These are phyloP conservation scores for Saccharum hybrid DNA, from an alignment of 202 grass and related monocot genomes.

Conservation along the genomic window DNA sequence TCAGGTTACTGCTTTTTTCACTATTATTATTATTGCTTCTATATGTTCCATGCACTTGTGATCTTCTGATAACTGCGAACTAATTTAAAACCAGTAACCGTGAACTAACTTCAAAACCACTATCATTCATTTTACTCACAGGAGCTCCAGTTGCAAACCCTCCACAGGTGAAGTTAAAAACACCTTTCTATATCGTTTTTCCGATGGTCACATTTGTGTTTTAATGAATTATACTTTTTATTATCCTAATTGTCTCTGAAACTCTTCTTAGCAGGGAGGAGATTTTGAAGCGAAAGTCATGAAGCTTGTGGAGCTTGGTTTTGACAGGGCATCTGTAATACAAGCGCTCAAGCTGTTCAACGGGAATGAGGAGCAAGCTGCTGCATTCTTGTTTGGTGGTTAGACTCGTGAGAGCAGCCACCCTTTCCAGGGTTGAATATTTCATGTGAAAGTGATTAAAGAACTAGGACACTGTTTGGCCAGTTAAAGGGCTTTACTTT, in stretches of 20 bases:
- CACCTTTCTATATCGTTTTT: neutral
- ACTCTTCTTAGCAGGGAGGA: slow-evolving; percentile 54
- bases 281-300: slow-evolving; percentile 78
- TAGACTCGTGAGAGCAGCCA: slow-evolving; percentile 20
- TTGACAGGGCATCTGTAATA: slow-evolving; percentile 71
- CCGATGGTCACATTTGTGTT: neutral
- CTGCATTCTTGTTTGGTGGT: slow-evolving; percentile 77
- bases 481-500: slow-evolving; percentile 31
- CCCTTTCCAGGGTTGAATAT: slow-evolving; percentile 39
- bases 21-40: slow-evolving; percentile 2
- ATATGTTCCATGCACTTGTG: neutral
- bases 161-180: slow-evolving; percentile 42
- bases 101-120: slow-evolving; percentile 36
- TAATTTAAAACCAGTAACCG: slow-evolving; percentile 31
- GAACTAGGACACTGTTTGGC: neutral
- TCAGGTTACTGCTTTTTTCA: slow-evolving; percentile 54
- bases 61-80: slow-evolving; percentile 12
- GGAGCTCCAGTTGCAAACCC: slow-evolving; percentile 51
- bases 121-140: slow-evolving; percentile 44
- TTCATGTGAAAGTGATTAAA: slow-evolving; percentile 37
- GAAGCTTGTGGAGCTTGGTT: slow-evolving; percentile 89
- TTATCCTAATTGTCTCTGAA: slow-evolving; percentile 17
- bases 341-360: slow-evolving; percentile 79
- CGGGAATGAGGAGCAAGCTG: slow-evolving; percentile 82
- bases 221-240: neutral